Conservation (phyloP, 495 filamentous ascomycete genomes). For the Apiosordaria backusii region DNA sequence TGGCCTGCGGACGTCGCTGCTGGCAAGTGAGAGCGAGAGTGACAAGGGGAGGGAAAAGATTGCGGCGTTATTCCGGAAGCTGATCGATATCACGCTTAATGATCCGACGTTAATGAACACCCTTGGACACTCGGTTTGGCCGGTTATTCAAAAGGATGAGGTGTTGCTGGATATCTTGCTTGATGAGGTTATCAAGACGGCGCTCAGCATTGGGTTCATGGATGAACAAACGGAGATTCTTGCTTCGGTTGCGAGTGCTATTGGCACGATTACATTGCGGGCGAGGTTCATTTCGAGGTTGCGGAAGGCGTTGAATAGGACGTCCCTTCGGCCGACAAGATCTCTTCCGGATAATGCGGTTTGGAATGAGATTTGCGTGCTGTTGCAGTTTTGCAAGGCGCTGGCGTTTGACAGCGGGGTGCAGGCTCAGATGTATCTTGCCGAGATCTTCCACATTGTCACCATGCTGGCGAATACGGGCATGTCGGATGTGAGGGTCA, state of each 20-base stretch:
- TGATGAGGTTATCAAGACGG: slow-evolving; percentile 59
- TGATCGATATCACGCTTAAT: slow-evolving; percentile 57
- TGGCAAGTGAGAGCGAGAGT: slow-evolving; percentile 53
- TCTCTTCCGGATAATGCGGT: slow-evolving; percentile 59
- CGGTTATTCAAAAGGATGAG: slow-evolving; percentile 59
- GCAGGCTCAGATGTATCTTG: slow-evolving; percentile 60
- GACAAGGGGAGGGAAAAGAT: slow-evolving; percentile 61
- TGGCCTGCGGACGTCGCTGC: slow-evolving; percentile 52
- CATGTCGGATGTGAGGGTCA: slow-evolving; percentile 48
- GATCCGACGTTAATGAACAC: slow-evolving; percentile 55
- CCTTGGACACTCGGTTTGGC: slow-evolving; percentile 59
- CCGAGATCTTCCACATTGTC: slow-evolving; percentile 64
- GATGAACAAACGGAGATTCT: slow-evolving; percentile 57
- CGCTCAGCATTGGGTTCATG: slow-evolving; percentile 52
- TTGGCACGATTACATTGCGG: slow-evolving; percentile 59
- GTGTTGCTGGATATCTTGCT: slow-evolving; percentile 58
- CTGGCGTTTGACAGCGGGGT: slow-evolving; percentile 62
- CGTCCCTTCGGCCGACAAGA: slow-evolving; percentile 58
- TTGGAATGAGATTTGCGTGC: slow-evolving; percentile 61
- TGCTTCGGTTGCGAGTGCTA: slow-evolving; percentile 55
- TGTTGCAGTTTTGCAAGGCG: slow-evolving; percentile 59
- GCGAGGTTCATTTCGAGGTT: slow-evolving; percentile 59
- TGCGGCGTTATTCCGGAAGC: slow-evolving; percentile 56
- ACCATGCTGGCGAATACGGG: slow-evolving; percentile 65
- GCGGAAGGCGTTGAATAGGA: slow-evolving; percentile 60